These are phyloP conservation scores for Auriscalpium orientale DNA, from an alignment of 768 basidiomycete genomes.

Conservation along the genomic window DNA sequence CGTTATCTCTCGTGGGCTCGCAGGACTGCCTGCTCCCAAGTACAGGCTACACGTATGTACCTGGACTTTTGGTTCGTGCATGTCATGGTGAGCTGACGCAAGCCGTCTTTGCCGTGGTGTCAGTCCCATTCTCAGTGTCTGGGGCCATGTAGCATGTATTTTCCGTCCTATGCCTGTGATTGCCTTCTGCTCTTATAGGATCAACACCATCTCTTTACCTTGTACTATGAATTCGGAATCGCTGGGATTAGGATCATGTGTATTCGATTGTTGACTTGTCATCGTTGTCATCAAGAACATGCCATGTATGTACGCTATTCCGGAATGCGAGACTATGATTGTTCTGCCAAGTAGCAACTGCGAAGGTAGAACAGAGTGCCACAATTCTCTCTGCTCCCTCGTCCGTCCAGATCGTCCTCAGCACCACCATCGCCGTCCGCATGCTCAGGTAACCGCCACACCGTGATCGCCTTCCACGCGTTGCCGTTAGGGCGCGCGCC, in stretches of 20 bases:
- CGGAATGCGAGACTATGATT: too few relatives aligned
- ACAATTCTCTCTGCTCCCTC: background rate
- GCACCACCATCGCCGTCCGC: constrained; percentile 3
- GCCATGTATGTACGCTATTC: too few relatives aligned
- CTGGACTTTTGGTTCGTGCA: background rate
- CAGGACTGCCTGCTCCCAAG: background rate
- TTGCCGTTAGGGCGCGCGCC: constrained; percentile 38
- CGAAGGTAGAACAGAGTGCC: background rate
- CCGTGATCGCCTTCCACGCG: constrained; percentile 50
- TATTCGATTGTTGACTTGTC: too few relatives aligned
- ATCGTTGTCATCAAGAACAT: too few relatives aligned
- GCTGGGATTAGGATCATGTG: too few relatives aligned
- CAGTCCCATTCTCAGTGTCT: background rate
- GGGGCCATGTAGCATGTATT: background rate
- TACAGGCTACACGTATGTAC: background rate
- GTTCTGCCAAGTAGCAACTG: background rate
- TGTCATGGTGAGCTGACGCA: background rate
- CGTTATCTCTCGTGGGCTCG: background rate
- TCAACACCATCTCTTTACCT: too few relatives aligned
- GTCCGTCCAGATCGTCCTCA: background rate
- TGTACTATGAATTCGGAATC: too few relatives aligned
- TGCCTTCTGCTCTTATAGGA: too few relatives aligned
- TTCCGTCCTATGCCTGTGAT: background rate
- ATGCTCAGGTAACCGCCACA: constrained; percentile 45
- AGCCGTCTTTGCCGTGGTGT: background rate